Percentiles rank a stretch among this genome's conserved stretches.
Conservation (phyloP, 805 yeast species). For the Schizosaccharomyces lindneri region DNA sequence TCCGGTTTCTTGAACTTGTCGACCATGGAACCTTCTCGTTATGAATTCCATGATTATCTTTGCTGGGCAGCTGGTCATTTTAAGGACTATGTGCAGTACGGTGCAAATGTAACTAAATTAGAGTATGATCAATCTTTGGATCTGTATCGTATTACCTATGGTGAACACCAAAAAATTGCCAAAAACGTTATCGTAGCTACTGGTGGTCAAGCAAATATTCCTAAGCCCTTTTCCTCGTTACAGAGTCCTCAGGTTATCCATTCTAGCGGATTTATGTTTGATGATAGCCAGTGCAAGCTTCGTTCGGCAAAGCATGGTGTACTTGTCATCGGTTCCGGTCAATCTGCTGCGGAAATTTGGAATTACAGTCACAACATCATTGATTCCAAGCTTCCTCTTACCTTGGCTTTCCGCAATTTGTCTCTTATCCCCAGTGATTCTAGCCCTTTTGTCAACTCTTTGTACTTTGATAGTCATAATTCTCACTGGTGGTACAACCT, state of each 20-base stretch:
- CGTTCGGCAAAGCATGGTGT: constrained; percentile 3
- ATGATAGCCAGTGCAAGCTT: neutral
- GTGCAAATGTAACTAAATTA: constrained; percentile 4
- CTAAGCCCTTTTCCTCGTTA: neutral
- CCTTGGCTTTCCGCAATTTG: constrained; percentile 7
- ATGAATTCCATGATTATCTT: constrained; percentile 11
- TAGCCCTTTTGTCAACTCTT: constrained; percentile 12
- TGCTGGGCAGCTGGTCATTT: constrained; percentile 11
- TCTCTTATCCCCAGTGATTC: constrained; percentile 11
- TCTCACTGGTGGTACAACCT: constrained; percentile 8
- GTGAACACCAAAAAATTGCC: neutral
- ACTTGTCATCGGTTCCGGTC: constrained; percentile 11
- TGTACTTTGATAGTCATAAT: constrained; percentile 10
- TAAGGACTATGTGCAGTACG: constrained; percentile 6
- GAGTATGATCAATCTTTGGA: neutral
- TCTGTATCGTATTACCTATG: neutral
- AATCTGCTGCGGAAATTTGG: constrained; percentile 11
- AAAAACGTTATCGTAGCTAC: constrained; percentile 8
- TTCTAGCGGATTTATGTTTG: neutral
- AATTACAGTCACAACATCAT: constrained; percentile 3
- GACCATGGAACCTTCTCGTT: constrained; percentile 10
- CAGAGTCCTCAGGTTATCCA: neutral
- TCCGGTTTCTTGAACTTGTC: constrained; percentile 8
- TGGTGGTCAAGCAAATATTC: constrained; percentile 7
- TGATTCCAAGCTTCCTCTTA: constrained; percentile 4